Conservation (phyloP, 305 asterid genomes). For the Euphrasia arctica region DNA sequence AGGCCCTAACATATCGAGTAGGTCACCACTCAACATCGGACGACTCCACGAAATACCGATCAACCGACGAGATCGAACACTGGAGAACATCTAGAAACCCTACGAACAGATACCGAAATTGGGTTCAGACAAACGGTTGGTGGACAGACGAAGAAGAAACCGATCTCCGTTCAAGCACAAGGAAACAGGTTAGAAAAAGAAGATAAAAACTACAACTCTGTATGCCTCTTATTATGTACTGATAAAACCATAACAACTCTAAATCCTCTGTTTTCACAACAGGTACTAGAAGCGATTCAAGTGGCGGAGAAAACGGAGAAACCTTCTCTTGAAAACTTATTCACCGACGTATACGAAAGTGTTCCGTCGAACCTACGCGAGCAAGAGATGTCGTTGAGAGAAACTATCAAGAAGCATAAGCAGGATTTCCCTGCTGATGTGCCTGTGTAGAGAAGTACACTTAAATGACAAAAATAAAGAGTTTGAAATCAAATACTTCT, state of each 20-base stretch:
- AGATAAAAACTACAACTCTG: not conserved
- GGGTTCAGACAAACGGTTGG: conserved; percentile 75
- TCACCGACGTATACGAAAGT: conserved; percentile 35
- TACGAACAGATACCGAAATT: conserved; percentile 59
- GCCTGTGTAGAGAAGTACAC: conserved; percentile 18
- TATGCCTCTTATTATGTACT: not conserved
- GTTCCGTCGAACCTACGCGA: conserved; percentile 34
- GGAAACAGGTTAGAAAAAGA: conserved; percentile 54
- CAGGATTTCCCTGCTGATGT: conserved; percentile 40
- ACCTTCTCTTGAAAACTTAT: conserved; percentile 32
- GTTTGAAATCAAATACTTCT: not conserved
- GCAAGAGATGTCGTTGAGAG: conserved; percentile 41
- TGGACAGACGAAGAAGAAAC: conserved; percentile 73
- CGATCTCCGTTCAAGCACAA: conserved; percentile 44
- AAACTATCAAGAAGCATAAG: conserved; percentile 28
- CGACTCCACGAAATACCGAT: conserved; percentile 87
- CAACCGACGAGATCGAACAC: conserved; percentile 64
- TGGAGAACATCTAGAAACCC: conserved; percentile 69
- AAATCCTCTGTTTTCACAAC: not conserved
- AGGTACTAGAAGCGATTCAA: conserved; percentile 47
- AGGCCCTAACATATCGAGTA: conserved; percentile 85
- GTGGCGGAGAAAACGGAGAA: conserved; percentile 39
- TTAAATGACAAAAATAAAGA: not conserved
- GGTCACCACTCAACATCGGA: conserved; percentile 98
- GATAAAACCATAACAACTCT: not conserved